Evolutionary conservation across 768 basidiomycete species (phyloP), one percentile per base, ranked within the genome.

Genomic region (Suillus plorans): DNA sequence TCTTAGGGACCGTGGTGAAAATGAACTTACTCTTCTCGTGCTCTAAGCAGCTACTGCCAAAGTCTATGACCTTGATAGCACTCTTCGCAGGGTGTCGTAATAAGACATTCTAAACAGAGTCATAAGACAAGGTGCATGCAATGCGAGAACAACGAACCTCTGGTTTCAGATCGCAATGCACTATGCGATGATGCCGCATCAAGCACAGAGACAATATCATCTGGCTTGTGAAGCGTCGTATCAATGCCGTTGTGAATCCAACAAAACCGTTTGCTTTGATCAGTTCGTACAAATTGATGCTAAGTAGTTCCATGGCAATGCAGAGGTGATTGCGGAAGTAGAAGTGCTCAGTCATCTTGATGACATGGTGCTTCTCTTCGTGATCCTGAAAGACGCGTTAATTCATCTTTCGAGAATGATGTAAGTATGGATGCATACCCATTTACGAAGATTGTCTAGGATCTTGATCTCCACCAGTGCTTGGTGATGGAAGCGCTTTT

Each of bases 391-490:
- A 64, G 31, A 44, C 25, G 4, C 13, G 52, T 63, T 16, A 60
- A 61, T 9, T 31, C 13, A 58, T 25, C 7, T 28, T 28, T 8
- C 50, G 39, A 53, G 34, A 57, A 50, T 28, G 10, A 50, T 57
- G 9, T 31, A 20, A 44, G 58, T 45, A 47, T 62, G 3, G 64
- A 31, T 8, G 36, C 90, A 64, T 71, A 94, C 96, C 97, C 97
- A 99, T 92, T 96, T 95, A 37, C 92, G 88, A 69, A 99, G 82
- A 74, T 93, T 98, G 70, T 98, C 95, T 67, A 99, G 80, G 64
- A 99, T 98, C 79, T 98, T 98, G 79, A 99, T 97, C 80, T 99
- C 97, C n/a, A 99, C 96, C 52, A 99, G 77, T 1, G 97, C 97
- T 76, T 99, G 97, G 71, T 97, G 94, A 75, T 99, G 96, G 81